Evolutionary conservation across 2,329 filamentous ascomycete genomes (phyloP).

Genomic region (Pseudogymnoascus sp.): DNA sequence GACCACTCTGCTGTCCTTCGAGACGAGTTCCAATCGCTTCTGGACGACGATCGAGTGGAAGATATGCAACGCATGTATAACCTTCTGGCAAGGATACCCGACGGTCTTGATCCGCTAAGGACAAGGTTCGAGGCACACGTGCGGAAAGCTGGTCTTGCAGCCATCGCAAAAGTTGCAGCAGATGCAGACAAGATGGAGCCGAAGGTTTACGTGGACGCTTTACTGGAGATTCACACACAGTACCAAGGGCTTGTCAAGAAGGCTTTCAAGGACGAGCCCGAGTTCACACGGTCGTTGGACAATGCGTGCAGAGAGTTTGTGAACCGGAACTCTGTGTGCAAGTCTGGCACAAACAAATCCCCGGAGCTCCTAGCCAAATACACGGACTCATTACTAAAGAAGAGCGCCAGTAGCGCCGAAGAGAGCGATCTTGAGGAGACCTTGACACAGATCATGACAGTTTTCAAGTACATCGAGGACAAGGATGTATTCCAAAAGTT

Average conservation of each 20-base stretch:
- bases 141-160: conserved; percentile 75
- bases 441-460: conserved; percentile 90
- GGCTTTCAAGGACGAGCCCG: conserved; percentile 89
- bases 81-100: conserved; percentile 78
- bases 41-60: conserved; percentile 90
- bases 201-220: conserved; percentile 90
- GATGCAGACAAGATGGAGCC: conserved; percentile 88
- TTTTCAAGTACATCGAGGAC: conserved; percentile 99
- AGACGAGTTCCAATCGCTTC: conserved; percentile 89
- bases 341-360: conserved; percentile 84
- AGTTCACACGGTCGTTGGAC: conserved; percentile 91
- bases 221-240: conserved; percentile 88
- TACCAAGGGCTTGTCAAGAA: conserved; percentile 87
- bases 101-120: conserved; percentile 82
- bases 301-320: conserved; percentile 98
- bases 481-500: conserved; percentile 99
- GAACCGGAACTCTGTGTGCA: conserved; percentile 95
- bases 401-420: conserved; percentile 85
- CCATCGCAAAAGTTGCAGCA: conserved; percentile 82
- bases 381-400: conserved; percentile 84
- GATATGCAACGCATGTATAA: conserved; percentile 97
- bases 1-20: conserved; percentile 79
- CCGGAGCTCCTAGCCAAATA: conserved; percentile 94
- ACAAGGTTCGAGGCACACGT: conserved; percentile 88
- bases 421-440: conserved; percentile 89